Percentiles rank a stretch among this genome's conserved stretches.
phyloP scores from a whole-genome alignment of 768 basidiomycete species.

The Lactarius vividus region DNA sequence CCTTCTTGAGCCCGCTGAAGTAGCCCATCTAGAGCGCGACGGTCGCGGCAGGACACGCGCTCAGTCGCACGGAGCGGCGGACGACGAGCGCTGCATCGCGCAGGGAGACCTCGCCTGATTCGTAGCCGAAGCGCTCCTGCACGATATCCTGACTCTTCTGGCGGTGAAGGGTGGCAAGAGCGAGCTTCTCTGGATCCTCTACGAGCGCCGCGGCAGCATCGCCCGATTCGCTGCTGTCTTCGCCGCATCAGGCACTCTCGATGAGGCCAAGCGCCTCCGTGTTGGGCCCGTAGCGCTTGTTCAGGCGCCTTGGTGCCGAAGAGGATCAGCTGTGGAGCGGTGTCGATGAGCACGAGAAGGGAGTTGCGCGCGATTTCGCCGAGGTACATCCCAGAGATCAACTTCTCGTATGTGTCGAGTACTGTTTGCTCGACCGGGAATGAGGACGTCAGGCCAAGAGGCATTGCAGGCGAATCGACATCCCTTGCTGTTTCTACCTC shows the following conservation, averaged over 20 bases:
- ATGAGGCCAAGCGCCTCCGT: constrained; percentile 84
- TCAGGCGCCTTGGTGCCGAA: constrained; percentile 82
- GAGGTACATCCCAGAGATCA: constrained; percentile 98
- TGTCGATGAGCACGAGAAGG: constrained; percentile 77
- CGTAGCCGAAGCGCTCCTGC: constrained; percentile 58
- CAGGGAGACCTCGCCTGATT: constrained; percentile 47
- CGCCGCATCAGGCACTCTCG: constrained; percentile 69
- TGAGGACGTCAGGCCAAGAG: constrained; percentile 92
- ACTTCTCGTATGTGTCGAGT: constrained; percentile 91
- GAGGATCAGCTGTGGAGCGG: constrained; percentile 64
- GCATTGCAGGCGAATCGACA: constrained; percentile 37
- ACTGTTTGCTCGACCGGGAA: constrained; percentile 98
- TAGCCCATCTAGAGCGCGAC: constrained; percentile 79
- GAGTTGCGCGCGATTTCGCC: constrained; percentile 90
- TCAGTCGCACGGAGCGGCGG: constrained; percentile 76
- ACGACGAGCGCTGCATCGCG: constrained; percentile 66
- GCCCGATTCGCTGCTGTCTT: constrained; percentile 19
- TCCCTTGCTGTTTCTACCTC: constrained; percentile 27
- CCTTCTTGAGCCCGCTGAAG: constrained; percentile 46
- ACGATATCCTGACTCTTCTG: constrained; percentile 59
- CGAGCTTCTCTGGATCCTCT: constrained; percentile 17
- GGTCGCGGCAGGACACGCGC: constrained; percentile 84
- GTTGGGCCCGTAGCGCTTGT: constrained; percentile 92
- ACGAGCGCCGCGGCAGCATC: constrained; percentile 2
- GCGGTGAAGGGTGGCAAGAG: constrained; percentile 32